Evolutionary conservation across 2,329 filamentous ascomycete species (phyloP).

Genomic region (Phyllosticta capitalensis): DNA sequence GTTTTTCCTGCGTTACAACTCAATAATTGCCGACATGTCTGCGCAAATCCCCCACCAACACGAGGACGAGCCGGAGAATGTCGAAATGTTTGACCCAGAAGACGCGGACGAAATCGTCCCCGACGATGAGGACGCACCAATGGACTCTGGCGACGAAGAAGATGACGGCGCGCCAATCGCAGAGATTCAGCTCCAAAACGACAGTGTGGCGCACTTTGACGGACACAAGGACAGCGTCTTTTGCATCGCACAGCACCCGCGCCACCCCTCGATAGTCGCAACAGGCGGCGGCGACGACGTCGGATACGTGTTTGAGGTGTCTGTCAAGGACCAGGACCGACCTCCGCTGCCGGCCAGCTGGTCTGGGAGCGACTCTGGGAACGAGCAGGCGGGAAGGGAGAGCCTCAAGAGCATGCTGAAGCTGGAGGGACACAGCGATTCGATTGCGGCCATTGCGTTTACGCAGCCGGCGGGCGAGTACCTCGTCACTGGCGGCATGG

Average conservation of each 20-base stretch:
- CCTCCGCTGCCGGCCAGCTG: constrained; percentile 66
- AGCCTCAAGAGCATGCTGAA: constrained; percentile 58
- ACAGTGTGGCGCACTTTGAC: constrained; percentile 90
- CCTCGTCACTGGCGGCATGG: constrained; percentile 76
- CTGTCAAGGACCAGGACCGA: constrained; percentile 19
- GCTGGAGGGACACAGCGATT: constrained; percentile 86
- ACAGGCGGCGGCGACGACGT: constrained; percentile 82
- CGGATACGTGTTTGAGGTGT: constrained; percentile 76
- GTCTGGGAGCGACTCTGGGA: constrained; percentile 36
- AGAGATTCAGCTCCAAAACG: constrained; percentile 78
- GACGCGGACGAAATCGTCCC: constrained; percentile 70
- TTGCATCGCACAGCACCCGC: constrained; percentile 85
- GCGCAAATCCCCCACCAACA: constrained; percentile 12
- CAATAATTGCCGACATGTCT: constrained; percentile 9
- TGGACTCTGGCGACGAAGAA: constrained; percentile 60
- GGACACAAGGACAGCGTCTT: constrained; percentile 84
- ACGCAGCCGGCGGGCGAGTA: constrained; percentile 76
- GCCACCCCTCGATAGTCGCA: constrained; percentile 65
- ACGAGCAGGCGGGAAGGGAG: constrained; percentile 49
- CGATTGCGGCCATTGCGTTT: constrained; percentile 77
- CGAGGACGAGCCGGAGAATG: constrained; percentile 47
- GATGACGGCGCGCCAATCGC: constrained; percentile 45
- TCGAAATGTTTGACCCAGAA: constrained; percentile 64
- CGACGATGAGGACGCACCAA: constrained; percentile 57
- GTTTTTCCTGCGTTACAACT: not conserved